Evolutionary conservation across 257 asterid species (phyloP).

Genomic region (Penstemon newberryi): DNA sequence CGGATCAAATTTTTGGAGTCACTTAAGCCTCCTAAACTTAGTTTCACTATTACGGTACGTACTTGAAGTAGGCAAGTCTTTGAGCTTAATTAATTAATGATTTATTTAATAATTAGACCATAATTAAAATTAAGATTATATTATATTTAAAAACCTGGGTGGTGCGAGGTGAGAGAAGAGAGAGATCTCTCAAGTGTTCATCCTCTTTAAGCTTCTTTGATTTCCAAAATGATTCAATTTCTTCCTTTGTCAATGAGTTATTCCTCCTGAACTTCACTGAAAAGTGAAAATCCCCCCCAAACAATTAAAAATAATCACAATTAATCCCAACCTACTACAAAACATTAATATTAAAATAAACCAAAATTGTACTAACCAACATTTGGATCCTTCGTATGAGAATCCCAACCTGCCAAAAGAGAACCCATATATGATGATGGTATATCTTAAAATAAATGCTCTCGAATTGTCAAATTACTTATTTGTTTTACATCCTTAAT

Average conservation of each 20-base stretch:
- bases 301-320: background rate
- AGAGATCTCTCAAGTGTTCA: constrained; percentile 60
- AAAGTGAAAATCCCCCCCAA: background rate
- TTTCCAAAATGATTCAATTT: constrained; percentile 72
- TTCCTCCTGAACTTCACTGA: constrained; percentile 54
- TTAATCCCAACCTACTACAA: background rate
- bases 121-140: too few relatives aligned
- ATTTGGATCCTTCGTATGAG: constrained; percentile 50
- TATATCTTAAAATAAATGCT: background rate
- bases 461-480: too few relatives aligned
- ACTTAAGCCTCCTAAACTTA: too few relatives aligned
- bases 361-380: constrained; percentile 40
- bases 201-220: constrained; percentile 61
- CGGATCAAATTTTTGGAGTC: too few relatives aligned
- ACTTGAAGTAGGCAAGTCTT: too few relatives aligned
- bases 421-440: constrained; percentile 61
- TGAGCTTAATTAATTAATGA: too few relatives aligned
- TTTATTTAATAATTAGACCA: too few relatives aligned
- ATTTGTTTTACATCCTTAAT: background rate
- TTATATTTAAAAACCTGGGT: background rate
- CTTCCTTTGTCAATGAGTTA: constrained; percentile 71
- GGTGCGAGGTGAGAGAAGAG: constrained; percentile 62
- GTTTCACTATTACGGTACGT: too few relatives aligned
- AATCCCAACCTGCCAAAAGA: constrained; percentile 93
- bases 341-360: background rate